Base-by-base conservation (phyloP, 208 protist species). In the Leishmania martiniquensis region DNA sequence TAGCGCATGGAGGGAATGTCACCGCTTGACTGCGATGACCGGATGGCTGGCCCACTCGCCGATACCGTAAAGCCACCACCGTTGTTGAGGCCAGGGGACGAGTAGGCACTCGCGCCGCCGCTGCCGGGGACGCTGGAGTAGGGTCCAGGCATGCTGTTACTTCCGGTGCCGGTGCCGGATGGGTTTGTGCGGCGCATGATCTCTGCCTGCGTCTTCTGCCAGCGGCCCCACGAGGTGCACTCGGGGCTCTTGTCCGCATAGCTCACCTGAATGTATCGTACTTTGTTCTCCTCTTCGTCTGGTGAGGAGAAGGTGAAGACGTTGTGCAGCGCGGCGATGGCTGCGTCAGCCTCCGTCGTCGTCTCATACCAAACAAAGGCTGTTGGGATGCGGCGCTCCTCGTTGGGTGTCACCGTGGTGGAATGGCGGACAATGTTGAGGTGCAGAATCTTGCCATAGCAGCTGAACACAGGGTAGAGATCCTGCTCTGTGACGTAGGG, bases 281-380 rank as follows among this genome's bases (percentile, higher is more conserved):
- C 73, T 75, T 87, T 86, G n/a, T 79, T 74, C 45, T 88, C 86
- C 44, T 87, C 81, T 29, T 92, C 85, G 29, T 92, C 86, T 0
- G 74, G 80, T 13, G 82, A 82, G 10, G 88, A 87, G 78, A 92
- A 92, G 84, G 83, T 87, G 69, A 92, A 92, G 44, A 83, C 57
- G 71, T 93, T 93, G 85, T 93, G 89, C 77, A 93, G 71, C 17
- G 89, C 89, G 10, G 89, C 86, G 74, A 93, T 93, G 66, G 89
- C 89, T 47, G 89, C 89, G 72, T 93, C 89, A 12, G 89, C 89
- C 76, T 93, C 84, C 6, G 76, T 77, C 2, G 86, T 90, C 17
- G 84, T 89, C 63, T 90, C 89, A 71, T 91, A 93, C 86, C 86
- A 91, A 32, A 93, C 87, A 78, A 93, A 93, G 10, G 89, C 89